Evolutionary conservation across 2,329 filamentous ascomycete species (phyloP).

Genomic region (Pseudogymnoascus sp.): DNA sequence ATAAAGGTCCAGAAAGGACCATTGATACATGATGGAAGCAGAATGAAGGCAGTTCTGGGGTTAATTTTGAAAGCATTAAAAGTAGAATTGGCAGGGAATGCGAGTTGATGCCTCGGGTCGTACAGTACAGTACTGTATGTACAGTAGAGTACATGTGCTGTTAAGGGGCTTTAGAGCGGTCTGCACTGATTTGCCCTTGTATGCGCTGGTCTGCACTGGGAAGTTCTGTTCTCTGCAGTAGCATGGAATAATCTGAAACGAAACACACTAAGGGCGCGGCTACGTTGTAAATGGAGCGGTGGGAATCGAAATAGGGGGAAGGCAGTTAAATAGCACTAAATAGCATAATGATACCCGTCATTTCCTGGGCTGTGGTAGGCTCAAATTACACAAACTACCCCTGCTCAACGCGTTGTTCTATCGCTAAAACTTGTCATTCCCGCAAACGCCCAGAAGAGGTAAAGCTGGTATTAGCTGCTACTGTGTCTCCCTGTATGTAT

Average conservation of each 20-base stretch:
- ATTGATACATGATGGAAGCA: too few species aligned
- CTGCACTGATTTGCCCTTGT: not conserved
- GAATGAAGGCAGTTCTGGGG: not conserved
- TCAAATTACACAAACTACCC: not conserved
- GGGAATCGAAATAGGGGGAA: not conserved
- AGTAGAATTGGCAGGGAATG: not conserved
- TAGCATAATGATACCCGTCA: not conserved
- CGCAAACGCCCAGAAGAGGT: not conserved
- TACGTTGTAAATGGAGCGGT: not conserved
- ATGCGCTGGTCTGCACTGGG: not conserved
- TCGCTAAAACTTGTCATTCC: slow-evolving; percentile 2
- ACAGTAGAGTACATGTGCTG: not conserved
- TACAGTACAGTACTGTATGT: not conserved
- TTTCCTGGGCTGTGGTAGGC: not conserved
- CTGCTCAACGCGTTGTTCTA: not conserved
- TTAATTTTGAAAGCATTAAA: not conserved
- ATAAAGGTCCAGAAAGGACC: not conserved
- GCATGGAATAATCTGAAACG: slow-evolving; percentile 5
- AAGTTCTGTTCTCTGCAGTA: not conserved
- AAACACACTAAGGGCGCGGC: slow-evolving; percentile 1
- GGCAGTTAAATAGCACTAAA: not conserved
- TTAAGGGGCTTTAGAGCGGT: not conserved
- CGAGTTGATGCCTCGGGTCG: not conserved
- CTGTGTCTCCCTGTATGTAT: not conserved
- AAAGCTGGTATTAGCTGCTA: not conserved